Evolutionary conservation across 2,329 filamentous ascomycete genomes (phyloP), one percentile per base, ranked within the genome.

Genomic region (Cladosporium sp.): DNA sequence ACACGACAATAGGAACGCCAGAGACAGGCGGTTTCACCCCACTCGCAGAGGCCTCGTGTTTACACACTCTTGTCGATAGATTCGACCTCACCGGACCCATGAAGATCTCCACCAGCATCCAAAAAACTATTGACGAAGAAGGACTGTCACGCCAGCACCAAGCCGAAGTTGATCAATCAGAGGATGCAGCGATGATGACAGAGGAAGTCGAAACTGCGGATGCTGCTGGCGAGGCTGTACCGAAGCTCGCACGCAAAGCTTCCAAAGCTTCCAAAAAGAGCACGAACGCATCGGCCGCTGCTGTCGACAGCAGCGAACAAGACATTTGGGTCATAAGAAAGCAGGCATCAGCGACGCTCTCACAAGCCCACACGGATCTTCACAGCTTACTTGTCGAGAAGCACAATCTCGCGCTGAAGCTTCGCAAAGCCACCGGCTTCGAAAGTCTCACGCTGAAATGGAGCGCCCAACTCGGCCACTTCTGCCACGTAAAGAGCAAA

Each of bases 401-500:
- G 62, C 59, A 64, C 1, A 55, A 68, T 1, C 74, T 97, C 3
- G 80, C 79, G 8, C 73, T 80, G 15, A 70, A 70, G 4, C 75
- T 97, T 18, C 82, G 84, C 47, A 67, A 78, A 11, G 75, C 80
- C 4, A 76, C 92, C 38, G 68, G 70, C 54, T 60, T 53, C 62
- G 70, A 51, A 5, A 85, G 79, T 52, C 77, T 97, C 38, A 86
- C 83, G 1, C 78, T 99, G 17, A 88, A 86, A 61, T 97, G 90
- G 87, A 89, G 86, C 1, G 86, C 92, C 0, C 86, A 85, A 12
- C 78, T 96, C 2, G 92, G 93, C 7, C 89, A 99, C 66, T 88
- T 95, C 62, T 91, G 88, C 60, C 91, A 97, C 65, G 80, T 97
- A 60, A 93, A 86, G 68, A 89, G 89, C 29, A 91, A 87, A 66